Conservation (phyloP, 805 yeast species). For the Spathaspora hagerdaliae region DNA sequence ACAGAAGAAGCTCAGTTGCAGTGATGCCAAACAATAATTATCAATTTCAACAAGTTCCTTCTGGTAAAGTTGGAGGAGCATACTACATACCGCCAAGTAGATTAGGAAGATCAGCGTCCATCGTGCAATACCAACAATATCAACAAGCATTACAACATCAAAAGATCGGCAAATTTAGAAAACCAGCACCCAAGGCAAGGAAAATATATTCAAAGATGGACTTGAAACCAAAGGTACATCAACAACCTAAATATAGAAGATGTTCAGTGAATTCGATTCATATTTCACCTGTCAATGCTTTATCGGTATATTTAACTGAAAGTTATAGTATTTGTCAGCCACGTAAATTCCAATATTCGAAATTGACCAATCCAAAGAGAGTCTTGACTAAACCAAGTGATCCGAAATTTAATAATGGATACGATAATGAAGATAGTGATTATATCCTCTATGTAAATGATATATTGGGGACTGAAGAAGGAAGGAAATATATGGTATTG, state of each 20-base stretch:
- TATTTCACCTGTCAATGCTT: slow-evolving; percentile 75
- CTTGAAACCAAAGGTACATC: slow-evolving; percentile 55
- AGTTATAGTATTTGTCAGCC: slow-evolving; percentile 87
- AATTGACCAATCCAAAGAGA: slow-evolving; percentile 83
- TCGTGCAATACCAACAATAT: slow-evolving; percentile 31
- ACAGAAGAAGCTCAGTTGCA: slow-evolving; percentile 21
- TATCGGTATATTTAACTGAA: slow-evolving; percentile 72
- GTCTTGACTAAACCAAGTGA: slow-evolving; percentile 91
- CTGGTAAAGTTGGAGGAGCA: slow-evolving; percentile 4
- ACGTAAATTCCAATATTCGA: slow-evolving; percentile 66
- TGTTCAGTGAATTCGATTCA: slow-evolving; percentile 61
- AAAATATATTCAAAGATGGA: slow-evolving; percentile 44
- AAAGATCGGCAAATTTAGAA: slow-evolving; percentile 15
- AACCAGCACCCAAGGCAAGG: slow-evolving; percentile 46
- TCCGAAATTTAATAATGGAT: slow-evolving; percentile 75
- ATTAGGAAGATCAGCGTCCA: slow-evolving; percentile 25
- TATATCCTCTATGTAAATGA: slow-evolving; percentile 94
- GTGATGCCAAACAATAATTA: slow-evolving; percentile 12
- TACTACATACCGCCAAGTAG: slow-evolving; percentile 10
- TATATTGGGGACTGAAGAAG: slow-evolving; percentile 80
- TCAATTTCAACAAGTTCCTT: neutral
- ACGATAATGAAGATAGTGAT: slow-evolving; percentile 84
- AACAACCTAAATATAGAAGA: slow-evolving; percentile 66
- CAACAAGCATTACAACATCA: slow-evolving; percentile 25
- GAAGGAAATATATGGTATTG: slow-evolving; percentile 79